A percentile compares a stretch with the other conserved stretches of the same genome.
Evolutionary conservation across 1,284 basidiomycete species (phyloP).

Genomic region (Cryptococcus sp.): DNA sequence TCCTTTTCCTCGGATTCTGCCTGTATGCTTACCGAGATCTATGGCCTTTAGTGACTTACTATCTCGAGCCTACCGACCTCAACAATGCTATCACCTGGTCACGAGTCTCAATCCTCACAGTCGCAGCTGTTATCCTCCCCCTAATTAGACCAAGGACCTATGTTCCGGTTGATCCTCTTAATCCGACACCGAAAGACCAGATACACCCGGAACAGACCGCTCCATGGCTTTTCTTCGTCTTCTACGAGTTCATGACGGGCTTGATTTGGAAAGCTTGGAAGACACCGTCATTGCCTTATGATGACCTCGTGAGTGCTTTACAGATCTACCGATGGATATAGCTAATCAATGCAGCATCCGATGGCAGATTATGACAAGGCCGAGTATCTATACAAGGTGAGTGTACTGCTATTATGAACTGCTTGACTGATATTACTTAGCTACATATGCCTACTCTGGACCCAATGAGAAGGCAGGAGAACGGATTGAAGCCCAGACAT

Average conservation of each 20-base stretch:
- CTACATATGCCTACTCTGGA: conserved; percentile 42
- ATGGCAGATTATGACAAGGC: conserved; percentile 59
- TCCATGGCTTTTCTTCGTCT: conserved; percentile 55
- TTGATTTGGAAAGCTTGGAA: conserved; percentile 51
- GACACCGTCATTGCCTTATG: conserved; percentile 37
- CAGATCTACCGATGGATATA: conserved; percentile 56
- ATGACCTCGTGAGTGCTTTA: conserved; percentile 22
- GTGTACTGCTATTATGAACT: conserved; percentile 4
- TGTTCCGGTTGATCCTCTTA: conserved; percentile 47
- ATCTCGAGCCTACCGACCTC: conserved; percentile 48
- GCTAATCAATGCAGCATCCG: conserved; percentile 56
- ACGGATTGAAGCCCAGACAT: conserved; percentile 30
- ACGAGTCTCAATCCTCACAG: conserved; percentile 45
- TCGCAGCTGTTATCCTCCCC: conserved; percentile 51
- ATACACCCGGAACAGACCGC: conserved; percentile 64
- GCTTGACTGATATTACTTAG: conserved; percentile 5
- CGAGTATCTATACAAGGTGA: conserved; percentile 46
- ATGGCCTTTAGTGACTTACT: conserved; percentile 58
- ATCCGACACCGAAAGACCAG: conserved; percentile 44
- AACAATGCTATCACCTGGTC: conserved; percentile 46
- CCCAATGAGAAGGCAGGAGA: conserved; percentile 34
- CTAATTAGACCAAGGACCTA: conserved; percentile 53
- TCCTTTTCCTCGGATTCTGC: conserved; percentile 49
- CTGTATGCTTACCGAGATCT: conserved; percentile 62
- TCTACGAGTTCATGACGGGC: conserved; percentile 59